phyloP scores from a whole-genome alignment of 768 basidiomycete genomes.

The Lactarius deliciosus region DNA sequence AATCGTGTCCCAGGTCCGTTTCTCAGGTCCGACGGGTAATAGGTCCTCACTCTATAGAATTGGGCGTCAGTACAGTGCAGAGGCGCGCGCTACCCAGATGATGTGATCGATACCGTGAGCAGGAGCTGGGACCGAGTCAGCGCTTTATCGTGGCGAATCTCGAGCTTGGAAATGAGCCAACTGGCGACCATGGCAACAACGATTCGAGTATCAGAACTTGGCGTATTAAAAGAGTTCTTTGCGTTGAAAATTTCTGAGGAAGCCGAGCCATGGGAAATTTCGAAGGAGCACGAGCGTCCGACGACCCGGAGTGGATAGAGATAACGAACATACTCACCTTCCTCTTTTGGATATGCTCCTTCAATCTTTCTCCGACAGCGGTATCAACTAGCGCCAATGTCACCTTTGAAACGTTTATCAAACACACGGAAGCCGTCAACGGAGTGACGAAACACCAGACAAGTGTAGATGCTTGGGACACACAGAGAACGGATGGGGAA shows the following conservation, averaged over 20 bases:
- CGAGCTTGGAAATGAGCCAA: constrained; percentile 13
- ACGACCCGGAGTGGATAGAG: neutral
- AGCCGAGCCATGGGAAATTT: constrained; percentile 11
- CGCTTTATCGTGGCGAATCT: constrained; percentile 14
- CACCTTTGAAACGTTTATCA: constrained; percentile 6
- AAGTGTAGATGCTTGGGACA: constrained; percentile 3
- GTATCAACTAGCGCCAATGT: neutral
- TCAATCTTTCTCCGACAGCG: constrained; percentile 3
- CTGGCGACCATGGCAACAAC: constrained; percentile 15
- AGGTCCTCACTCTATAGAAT: constrained; percentile 65
- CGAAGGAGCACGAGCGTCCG: neutral
- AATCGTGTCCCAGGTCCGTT: constrained; percentile 63
- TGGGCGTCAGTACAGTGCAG: neutral
- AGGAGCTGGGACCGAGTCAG: constrained; percentile 5
- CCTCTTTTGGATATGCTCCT: constrained; percentile 16
- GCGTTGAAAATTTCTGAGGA: neutral
- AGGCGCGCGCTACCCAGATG: neutral
- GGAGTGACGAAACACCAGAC: neutral
- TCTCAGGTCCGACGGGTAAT: constrained; percentile 59
- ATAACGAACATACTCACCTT: constrained; percentile 27
- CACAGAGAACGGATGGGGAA: constrained; percentile 15
- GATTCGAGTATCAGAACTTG: neutral
- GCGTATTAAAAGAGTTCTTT: neutral
- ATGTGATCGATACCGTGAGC: constrained; percentile 16
- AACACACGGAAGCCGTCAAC: neutral